Base-by-base conservation (phyloP, 805 yeast genomes). In the Zygosaccharomyces bisporus region DNA sequence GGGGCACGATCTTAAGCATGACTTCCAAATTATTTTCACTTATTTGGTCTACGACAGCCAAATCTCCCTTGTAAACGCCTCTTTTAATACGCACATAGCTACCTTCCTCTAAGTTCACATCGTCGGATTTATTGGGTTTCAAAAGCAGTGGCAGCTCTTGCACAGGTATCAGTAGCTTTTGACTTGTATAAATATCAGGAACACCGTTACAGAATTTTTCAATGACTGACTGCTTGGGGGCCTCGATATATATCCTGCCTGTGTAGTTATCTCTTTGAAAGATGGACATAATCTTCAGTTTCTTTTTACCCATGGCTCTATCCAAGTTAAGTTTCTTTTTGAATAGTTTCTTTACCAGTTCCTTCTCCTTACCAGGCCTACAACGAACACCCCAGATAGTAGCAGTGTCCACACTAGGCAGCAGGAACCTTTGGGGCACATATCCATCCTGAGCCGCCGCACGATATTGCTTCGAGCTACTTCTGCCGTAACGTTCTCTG, bases 321-420 rank as follows among this genome's bases (percentile, higher is more conserved):
- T 83, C 84, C 56, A 87, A 70, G 41, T 88, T 86, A 49, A 83
- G 69, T 71, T 87, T 86, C 69, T 90, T 88, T 56, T 90, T 89
- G 68, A 84, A 75, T 40, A 93, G 70, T 52, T 86, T 86, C 52
- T 88, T 79, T 18, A 93, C 95, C 51, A 90, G 72, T 42, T 88
- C 96, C 65, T 87, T 91, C 67, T 93, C 99, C 54, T 84, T 80
- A 39, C 98, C 97, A 25, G 86, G 88, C 58, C 95, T 79, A 70
- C 95, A 88, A 66, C 96, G 80, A 36, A 93, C 80, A 60, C 96
- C 98, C 86, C 96, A 93, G 56, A 93, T 87, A 43, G 88, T 81
- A 6, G 99, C 98, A 62, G 93, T 97, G 57, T 90, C 88, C 46
- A 93, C 95, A 24, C 97, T 88, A 9, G 99, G 99, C 66, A 93